These are phyloP conservation scores for Sistotremastrum niveocremeum DNA, from an alignment of 768 basidiomycete genomes.

Conservation along the genomic window DNA sequence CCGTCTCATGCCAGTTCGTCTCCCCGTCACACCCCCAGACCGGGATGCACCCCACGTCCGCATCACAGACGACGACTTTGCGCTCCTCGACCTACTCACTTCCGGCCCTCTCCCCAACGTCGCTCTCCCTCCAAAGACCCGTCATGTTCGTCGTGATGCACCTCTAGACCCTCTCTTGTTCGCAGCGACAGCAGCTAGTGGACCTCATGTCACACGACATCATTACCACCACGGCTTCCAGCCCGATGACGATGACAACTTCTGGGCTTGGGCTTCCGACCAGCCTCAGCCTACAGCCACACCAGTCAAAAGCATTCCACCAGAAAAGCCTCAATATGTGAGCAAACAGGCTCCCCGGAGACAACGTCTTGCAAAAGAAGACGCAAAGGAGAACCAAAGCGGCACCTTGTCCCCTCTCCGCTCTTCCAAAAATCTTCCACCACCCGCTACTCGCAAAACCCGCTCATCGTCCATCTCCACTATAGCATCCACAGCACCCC, in stretches of 20 bases:
- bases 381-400: constrained; percentile 40
- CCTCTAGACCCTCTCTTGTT: constrained; percentile 69
- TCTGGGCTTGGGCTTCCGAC: constrained; percentile 40
- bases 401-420: constrained; percentile 23
- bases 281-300: constrained; percentile 38
- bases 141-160: constrained; percentile 50
- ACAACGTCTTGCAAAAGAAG: constrained; percentile 28
- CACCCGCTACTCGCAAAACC: constrained; percentile 24
- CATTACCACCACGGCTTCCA: constrained; percentile 78
- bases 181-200: constrained; percentile 61
- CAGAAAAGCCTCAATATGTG: constrained; percentile 38
- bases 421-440: constrained; percentile 23
- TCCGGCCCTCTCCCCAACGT: constrained; percentile 28
- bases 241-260: constrained; percentile 40
- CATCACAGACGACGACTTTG: constrained; percentile 34
- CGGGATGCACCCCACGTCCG: constrained; percentile 7
- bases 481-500: constrained; percentile 15
- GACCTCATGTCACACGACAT: constrained; percentile 69
- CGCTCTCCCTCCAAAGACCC: constrained; percentile 21
- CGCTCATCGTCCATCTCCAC: constrained; percentile 19
- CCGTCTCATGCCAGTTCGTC: background rate
- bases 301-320: constrained; percentile 21
- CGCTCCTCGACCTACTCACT: constrained; percentile 49
- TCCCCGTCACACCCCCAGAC: constrained; percentile 1
- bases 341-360: constrained; percentile 67